Evolutionary conservation across 345 rosid species (phyloP), one percentile per base, ranked within the genome.

Genomic region (Salix udensis): DNA sequence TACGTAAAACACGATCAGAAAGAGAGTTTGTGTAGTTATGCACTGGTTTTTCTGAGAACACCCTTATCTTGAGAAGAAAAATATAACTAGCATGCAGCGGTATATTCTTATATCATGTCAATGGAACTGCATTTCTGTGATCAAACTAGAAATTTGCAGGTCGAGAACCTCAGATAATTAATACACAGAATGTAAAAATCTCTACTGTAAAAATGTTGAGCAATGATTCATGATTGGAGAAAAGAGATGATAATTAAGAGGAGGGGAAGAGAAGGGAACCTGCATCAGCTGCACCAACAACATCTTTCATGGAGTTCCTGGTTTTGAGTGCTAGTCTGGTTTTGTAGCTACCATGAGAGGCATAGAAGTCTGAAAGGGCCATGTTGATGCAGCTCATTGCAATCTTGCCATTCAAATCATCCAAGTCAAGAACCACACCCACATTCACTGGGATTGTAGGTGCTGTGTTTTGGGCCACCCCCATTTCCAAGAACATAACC

Each of bases 291-390:
- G 86, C 83, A 2, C n/a, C 55, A 13, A 86, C 77, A 16, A 70
- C 81, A 70, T 83, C 85, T 42, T 31, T 55, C 61, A 21, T 55
- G 66, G 91, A 85, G 53, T 92, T 86, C 26, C 85, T 87, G 60
- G 69, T 1, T 74, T 62, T 70, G 7, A 89, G 64, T 18, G 76
- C 71, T 48, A 91, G 64, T 77, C 96, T 86, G 53, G 96, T 89
- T 67, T 61, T 79, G 84, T 81, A 91, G 34, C 68, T 39, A 4
- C 75, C 50, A 71, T 74, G 74, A 31, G 82, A 23, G 7, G 74
- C 73, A 21, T 91, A 89, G 70, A 92, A 87, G 26, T 93, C 96
- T 0, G 84, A 65, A 4, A 93, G 77, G n/a, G 93, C 81, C 88
- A 88, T 78, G 58, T 87, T 71, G 30, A 91, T 82, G 79, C 94